Evolutionary conservation across 2,329 filamentous ascomycete species (phyloP), one percentile per base, ranked within the genome.

Genomic region (Xylaria sp.): DNA sequence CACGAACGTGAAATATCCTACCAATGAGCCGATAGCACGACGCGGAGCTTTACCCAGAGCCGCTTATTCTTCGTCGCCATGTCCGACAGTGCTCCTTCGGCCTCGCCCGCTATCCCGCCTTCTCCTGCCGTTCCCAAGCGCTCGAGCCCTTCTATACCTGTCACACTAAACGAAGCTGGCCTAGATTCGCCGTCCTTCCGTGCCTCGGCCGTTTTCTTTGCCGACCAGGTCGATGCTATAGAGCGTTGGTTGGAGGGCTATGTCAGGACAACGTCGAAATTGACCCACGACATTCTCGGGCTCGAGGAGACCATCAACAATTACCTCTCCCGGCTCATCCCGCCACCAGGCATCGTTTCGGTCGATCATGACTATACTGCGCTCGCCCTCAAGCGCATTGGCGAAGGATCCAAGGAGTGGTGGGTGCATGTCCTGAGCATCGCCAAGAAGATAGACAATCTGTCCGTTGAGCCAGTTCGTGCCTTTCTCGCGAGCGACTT

Each of bases 121-220:
- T 55, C 71, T 7, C 55, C 72, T 25, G 34, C 71, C 45, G 46
- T 58, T n/a, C 36, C 71, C 23, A 78, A 73, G 48, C 73, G 72
- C 61, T 63, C 75, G 60, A 80, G 78, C 69, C 81, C 84, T 41
- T 81, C 83, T 36, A 84, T 89, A 66, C 93, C 96, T 52, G 94
- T 98, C 41, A 90, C 90, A 69, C 87, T 98, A 74, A 96, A 95
- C 82, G 96, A 99, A 86, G 96, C 96, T 59, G 92, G 94, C 23
- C 91, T 98, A 82, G 96, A 99, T 81, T 97, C 94, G 45, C 96
- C 96, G 30, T 97, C 94, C 41, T 98, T 98, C 80, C 93, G 96
- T 72, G 93, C 94, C 55, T 93, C 93, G 25, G 89, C 93, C 48
- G 83, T 91, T 55, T 93, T 97, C 82, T 97, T 97, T 78, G 87